These are phyloP conservation scores for Stemphylium beticola DNA, from an alignment of 2,329 filamentous ascomycete genomes.

Conservation along the genomic window DNA sequence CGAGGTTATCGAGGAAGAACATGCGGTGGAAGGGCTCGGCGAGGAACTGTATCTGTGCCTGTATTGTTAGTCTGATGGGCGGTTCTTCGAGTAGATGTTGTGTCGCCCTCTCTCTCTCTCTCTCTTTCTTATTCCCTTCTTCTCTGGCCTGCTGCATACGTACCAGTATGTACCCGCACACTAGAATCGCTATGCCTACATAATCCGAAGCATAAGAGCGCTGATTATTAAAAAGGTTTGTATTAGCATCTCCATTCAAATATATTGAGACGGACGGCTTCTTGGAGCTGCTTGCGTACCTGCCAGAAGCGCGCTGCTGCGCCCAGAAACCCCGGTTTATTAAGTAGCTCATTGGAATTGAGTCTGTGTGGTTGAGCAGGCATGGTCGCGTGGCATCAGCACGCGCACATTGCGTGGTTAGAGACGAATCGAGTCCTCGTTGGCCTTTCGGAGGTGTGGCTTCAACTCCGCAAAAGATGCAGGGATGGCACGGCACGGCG, in stretches of 20 bases:
- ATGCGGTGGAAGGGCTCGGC: slow-evolving; percentile 91
- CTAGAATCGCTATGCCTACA: slow-evolving; percentile 74
- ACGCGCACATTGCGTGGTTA: slow-evolving; percentile 15
- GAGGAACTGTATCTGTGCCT: slow-evolving; percentile 66
- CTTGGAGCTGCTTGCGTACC: slow-evolving; percentile 31
- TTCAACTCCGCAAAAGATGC: slow-evolving; percentile 26
- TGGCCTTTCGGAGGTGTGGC: slow-evolving; percentile 26
- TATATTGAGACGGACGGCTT: neutral
- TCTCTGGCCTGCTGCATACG: slow-evolving; percentile 21
- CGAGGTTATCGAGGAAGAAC: slow-evolving; percentile 85
- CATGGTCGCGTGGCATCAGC: slow-evolving; percentile 33
- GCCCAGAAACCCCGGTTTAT: slow-evolving; percentile 51
- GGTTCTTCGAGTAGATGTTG: neutral
- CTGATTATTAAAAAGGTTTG: slow-evolving; percentile 49
- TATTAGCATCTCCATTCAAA: neutral
- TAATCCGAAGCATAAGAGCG: slow-evolving; percentile 90
- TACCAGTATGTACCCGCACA: slow-evolving; percentile 70
- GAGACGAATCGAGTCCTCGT: neutral
- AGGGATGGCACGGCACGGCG: slow-evolving; percentile 6
- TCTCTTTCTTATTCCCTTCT: no score
- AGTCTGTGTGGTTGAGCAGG: slow-evolving; percentile 37
- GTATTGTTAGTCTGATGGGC: slow-evolving; percentile 15
- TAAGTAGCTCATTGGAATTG: slow-evolving; percentile 31
- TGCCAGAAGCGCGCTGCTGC: slow-evolving; percentile 60
- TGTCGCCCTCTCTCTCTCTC: neutral